These are phyloP conservation scores for Colletotrichum tabaci DNA, from an alignment of 2,329 filamentous ascomycete species.

Conservation along the genomic window DNA sequence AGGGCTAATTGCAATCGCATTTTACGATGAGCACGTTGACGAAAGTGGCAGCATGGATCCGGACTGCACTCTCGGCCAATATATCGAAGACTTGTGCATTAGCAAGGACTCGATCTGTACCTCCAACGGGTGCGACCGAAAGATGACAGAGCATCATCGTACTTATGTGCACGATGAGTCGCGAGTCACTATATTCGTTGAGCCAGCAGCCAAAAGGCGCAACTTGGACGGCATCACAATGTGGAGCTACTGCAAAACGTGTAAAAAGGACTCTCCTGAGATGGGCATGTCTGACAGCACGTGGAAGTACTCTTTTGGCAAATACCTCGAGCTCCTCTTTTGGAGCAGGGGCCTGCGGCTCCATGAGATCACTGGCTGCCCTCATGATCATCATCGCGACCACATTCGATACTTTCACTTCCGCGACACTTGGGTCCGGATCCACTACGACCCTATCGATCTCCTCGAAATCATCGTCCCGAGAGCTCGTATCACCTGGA, in stretches of 20 bases:
- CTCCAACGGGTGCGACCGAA: constrained; percentile 87
- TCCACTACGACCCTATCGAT: constrained; percentile 94
- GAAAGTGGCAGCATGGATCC: constrained; percentile 76
- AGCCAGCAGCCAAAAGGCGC: constrained; percentile 67
- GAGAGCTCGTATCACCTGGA: constrained; percentile 93
- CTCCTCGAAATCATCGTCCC: constrained; percentile 96
- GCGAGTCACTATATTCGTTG: constrained; percentile 91
- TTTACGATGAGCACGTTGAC: constrained; percentile 90
- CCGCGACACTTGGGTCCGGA: constrained; percentile 85
- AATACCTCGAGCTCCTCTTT: constrained; percentile 97
- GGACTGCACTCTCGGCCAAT: constrained; percentile 94
- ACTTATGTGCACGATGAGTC: constrained; percentile 98
- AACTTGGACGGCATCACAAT: constrained; percentile 81
- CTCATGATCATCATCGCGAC: constrained; percentile 92
- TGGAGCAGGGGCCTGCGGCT: constrained; percentile 90
- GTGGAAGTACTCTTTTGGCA: constrained; percentile 98
- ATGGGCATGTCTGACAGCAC: constrained; percentile 93
- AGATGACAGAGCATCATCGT: constrained; percentile 92
- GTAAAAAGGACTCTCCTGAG: constrained; percentile 89
- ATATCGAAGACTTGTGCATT: constrained; percentile 90
- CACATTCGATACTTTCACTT: constrained; percentile 95
- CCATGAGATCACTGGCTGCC: constrained; percentile 79
- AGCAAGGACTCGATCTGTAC: constrained; percentile 83
- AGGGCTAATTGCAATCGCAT: constrained; percentile 89
- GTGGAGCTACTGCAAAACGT: constrained; percentile 97